Percentiles rank a stretch among this genome's conserved stretches.
Evolutionary conservation across 139 green algal species (phyloP).

Genomic region (Zygnema cylindricum): DNA sequence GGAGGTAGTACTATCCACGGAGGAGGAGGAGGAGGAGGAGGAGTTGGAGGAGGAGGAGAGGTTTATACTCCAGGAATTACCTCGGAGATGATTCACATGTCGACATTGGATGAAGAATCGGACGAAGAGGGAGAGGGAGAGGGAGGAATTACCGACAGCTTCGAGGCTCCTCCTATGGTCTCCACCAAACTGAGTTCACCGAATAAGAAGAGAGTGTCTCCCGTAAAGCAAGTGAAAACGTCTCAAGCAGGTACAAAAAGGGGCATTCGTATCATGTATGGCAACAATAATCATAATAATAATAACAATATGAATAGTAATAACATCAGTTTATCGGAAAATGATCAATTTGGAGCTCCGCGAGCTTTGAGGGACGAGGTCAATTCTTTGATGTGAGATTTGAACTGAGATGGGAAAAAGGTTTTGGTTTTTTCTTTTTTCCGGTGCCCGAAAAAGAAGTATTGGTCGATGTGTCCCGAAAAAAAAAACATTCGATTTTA

Average conservation of each 20-base stretch:
- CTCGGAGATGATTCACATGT: neutral
- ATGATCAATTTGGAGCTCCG: neutral
- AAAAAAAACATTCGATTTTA: too few species aligned
- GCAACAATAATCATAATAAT: neutral
- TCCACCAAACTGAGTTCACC: neutral
- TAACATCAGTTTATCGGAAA: too few species aligned
- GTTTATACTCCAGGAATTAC: neutral
- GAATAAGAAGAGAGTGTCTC: neutral
- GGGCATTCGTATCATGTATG: neutral
- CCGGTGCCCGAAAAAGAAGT: too few species aligned
- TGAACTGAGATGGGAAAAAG: neutral
- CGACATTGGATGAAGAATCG: neutral
- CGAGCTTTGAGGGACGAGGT: neutral
- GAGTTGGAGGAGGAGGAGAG: neutral
- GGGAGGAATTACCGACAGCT: neutral
- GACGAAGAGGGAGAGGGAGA: too few species aligned
- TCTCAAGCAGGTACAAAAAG: neutral
- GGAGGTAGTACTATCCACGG: neutral
- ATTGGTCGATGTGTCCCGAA: too few species aligned
- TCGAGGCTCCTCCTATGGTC: neutral
- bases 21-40: neutral
- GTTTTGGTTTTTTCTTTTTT: too few species aligned
- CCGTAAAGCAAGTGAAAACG: neutral
- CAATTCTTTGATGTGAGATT: neutral
- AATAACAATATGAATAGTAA: too few species aligned